Percentiles rank a stretch among this genome's conserved stretches.
These are phyloP conservation scores for Boletus semigastroideus DNA, from an alignment of 1,284 basidiomycete genomes.

Conservation along the genomic window DNA sequence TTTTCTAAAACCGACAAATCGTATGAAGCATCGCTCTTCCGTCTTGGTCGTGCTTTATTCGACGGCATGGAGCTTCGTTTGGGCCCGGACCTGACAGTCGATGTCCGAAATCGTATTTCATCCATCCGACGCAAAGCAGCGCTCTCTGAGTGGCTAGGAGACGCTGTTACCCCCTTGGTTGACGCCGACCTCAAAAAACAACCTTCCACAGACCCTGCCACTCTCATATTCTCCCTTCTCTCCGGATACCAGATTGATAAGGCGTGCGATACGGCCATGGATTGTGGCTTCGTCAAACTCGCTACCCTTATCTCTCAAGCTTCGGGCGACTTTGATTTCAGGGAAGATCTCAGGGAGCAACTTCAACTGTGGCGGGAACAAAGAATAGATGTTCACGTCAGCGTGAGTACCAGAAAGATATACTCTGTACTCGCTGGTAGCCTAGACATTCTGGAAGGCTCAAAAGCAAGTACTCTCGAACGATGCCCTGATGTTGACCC, in stretches of 20 bases:
- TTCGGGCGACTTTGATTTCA: slow-evolving; percentile 78
- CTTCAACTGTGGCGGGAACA: slow-evolving; percentile 84
- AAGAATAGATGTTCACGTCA: slow-evolving; percentile 72
- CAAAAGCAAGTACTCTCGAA: slow-evolving; percentile 54
- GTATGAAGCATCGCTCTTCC: slow-evolving; percentile 80
- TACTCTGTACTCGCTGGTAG: slow-evolving; percentile 88
- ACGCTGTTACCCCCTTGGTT: slow-evolving; percentile 70
- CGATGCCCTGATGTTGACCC: slow-evolving; percentile 66
- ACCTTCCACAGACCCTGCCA: slow-evolving; percentile 45
- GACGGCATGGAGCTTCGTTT: slow-evolving; percentile 77
- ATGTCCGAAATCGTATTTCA: slow-evolving; percentile 60
- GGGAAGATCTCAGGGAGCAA: slow-evolving; percentile 76
- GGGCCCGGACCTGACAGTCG: slow-evolving; percentile 50
- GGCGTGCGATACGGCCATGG: slow-evolving; percentile 77
- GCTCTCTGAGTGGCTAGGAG: slow-evolving; percentile 84
- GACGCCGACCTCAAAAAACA: slow-evolving; percentile 71
- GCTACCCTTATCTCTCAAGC: slow-evolving; percentile 92
- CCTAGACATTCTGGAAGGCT: slow-evolving; percentile 63
- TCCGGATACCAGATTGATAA: slow-evolving; percentile 87
- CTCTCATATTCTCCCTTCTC: slow-evolving; percentile 74
- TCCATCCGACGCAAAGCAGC: slow-evolving; percentile 77
- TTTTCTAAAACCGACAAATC: slow-evolving; percentile 77
- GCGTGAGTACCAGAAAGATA: slow-evolving; percentile 70
- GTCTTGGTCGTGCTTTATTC: slow-evolving; percentile 89
- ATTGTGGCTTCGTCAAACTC: slow-evolving; percentile 80